Evolutionary conservation across 2,329 filamentous ascomycete species (phyloP), one percentile per base, ranked within the genome.

Genomic region (Onygenales sp.): DNA sequence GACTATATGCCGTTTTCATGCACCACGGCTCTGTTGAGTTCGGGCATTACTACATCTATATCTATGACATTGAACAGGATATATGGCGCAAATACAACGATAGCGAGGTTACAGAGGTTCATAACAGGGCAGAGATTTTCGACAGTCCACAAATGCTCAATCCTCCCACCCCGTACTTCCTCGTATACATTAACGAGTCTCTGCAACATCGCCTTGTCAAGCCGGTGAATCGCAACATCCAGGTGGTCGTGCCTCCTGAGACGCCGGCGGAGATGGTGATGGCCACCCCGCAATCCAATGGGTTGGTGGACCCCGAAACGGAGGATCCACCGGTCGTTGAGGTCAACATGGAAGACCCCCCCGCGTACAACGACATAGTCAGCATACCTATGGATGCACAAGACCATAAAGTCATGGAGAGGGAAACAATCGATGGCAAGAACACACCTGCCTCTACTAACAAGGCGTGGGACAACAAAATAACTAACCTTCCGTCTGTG

Each of bases 21-120:
- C 93, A 98, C 67, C 84, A 86, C 17, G 78, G 79, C 33, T 72
- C 70, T 32, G 78, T 85, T 42, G 79, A 77, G 44, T 85, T 85
- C 45, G 93, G 93, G 0, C 93, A 98, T 69, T 98, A 97, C 72
- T 96, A 89, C 85, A 89, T 96, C 44, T 96, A 91, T 79, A 94
- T 98, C 58, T 87, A 84, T 64, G 93, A 97, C 72, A 95, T 95
- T 68, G 80, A 85, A 59, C 80, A 82, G 46, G 73, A 83, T 38
- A 75, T 91, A 17, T 98, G 93, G 91, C 85, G 90, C 54, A 89
- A 88, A 64, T 98, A 96, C 76, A 98, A 98, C 66, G 93, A 98
- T 64, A 85, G 86, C 52, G 79, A 78, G 13, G 90, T 98, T 27
- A 84, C 81, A 2, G 82, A 87, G 58, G 79, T 83, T 31, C 73